A percentile compares a stretch with the other conserved stretches of the same genome.
These are phyloP conservation scores for Pyricularia sp. DNA, from an alignment of 2,329 filamentous ascomycete species.

Conservation along the genomic window DNA sequence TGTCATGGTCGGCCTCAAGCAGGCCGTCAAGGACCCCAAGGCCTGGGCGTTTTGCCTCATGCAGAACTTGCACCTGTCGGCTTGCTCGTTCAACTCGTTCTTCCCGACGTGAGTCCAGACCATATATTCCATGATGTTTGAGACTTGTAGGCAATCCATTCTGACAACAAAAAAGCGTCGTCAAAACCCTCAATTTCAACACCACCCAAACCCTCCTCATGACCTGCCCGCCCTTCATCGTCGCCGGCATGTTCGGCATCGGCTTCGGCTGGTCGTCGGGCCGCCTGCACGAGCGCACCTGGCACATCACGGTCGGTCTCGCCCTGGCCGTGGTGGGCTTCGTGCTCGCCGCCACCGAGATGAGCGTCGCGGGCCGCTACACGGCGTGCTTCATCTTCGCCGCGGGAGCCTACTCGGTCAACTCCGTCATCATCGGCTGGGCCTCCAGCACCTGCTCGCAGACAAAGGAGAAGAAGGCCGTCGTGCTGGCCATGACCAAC, in stretches of 20 bases:
- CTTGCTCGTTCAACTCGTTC: conserved; percentile 12
- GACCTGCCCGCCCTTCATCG: conserved; percentile 34
- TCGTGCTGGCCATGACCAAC: conserved; percentile 36
- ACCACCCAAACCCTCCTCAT: conserved; percentile 32
- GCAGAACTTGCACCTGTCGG: conserved; percentile 12
- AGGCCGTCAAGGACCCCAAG: conserved; percentile 15
- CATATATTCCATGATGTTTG: not conserved
- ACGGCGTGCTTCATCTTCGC: conserved; percentile 36
- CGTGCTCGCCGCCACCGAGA: conserved; percentile 7
- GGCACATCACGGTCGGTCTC: conserved; percentile 1
- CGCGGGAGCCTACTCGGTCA: conserved; percentile 50
- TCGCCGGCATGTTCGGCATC: conserved; percentile 21
- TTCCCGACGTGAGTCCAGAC: conserved; percentile 19
- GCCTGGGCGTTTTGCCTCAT: conserved; percentile 15
- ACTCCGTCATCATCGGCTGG: conserved; percentile 65
- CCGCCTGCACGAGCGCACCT: conserved; percentile 2
- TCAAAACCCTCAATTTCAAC: conserved; percentile 22
- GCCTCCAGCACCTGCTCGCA: conserved; percentile 60
- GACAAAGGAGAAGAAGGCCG: conserved; percentile 54
- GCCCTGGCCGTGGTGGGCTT: conserved; percentile 2
- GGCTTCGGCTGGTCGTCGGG: conserved; percentile 2
- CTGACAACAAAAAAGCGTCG: conserved; percentile 11
- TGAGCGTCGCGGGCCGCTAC: conserved; percentile 30
- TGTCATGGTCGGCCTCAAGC: conserved; percentile 12
- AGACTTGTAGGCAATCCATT: conserved; percentile 9